Evolutionary conservation across 2,329 filamentous ascomycete species (phyloP).

Genomic region (Neonectria coccinea): DNA sequence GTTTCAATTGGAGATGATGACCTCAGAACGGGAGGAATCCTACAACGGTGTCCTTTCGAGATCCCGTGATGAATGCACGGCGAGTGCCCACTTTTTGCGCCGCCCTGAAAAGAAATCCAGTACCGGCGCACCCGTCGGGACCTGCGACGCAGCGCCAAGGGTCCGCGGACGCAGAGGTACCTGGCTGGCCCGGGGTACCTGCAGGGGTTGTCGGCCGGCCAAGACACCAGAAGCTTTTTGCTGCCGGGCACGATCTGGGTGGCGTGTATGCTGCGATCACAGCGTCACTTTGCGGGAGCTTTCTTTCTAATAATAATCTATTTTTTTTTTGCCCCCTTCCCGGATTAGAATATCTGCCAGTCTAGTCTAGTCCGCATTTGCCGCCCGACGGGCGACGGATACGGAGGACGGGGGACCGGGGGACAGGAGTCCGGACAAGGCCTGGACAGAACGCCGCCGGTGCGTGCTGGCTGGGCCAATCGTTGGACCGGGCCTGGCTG

Average conservation of each 20-base stretch:
- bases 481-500: neutral
- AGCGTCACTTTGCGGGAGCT: conserved; percentile 1
- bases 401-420: neutral
- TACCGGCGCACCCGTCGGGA: conserved; percentile 6
- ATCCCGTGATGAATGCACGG: conserved; percentile 50
- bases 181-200: neutral
- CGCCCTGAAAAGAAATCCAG: conserved; percentile 23
- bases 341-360: neutral
- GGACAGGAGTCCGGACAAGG: neutral
- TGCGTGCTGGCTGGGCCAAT: neutral
- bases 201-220: neutral
- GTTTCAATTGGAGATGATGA: conserved; percentile 48
- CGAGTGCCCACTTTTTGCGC: conserved; percentile 44
- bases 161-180: neutral
- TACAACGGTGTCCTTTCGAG: conserved; percentile 56
- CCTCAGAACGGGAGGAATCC: conserved; percentile 45
- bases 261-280: conserved; percentile 11
- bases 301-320: neutral
- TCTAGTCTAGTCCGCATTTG: neutral
- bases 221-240: conserved; percentile 24
- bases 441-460: neutral
- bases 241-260: conserved; percentile 12
- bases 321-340: conserved; percentile 1
- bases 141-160: neutral
- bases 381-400: neutral